Evolutionary conservation across 2,329 filamentous ascomycete species (phyloP), one percentile per base, ranked within the genome.

Genomic region (Xenoacremonium recifei): DNA sequence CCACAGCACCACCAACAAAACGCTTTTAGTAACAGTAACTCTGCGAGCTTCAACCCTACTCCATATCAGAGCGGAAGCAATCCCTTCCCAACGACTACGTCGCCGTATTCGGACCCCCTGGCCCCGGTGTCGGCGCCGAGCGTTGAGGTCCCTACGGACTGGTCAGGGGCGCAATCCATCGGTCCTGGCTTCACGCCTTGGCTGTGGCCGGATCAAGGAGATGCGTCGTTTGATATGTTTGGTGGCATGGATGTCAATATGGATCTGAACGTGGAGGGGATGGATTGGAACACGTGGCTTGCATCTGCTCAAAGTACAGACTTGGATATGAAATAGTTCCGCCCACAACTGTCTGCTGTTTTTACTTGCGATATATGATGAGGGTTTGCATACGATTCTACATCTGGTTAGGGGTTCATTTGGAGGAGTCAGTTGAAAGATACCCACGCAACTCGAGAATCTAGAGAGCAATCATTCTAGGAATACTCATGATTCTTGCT

Each of bases 241-340:
- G 46, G 37, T 4, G 49, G 55, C 5, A 18, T 58, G 4, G 47
- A 61, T 38, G 39, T 59, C 1, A 54, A 62, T 19, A 53, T 65
- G 45, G 58, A 66, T 7, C 44, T 64, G 5, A 60, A 63, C 4
- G 48, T 39, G 0, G 57, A 58, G 0, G 47, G n/a, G n/a, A n/a
- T 68, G 2, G 54, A 69, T 36, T 69, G 66, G 66, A 58, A 64
- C 21, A 50, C 50, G 10, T 69, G 66, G 65, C 39, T 69, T 3
- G 54, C 62, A 23, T 63, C 60, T 13, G 63, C 61, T 2, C 51
- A 51, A 11, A 54, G 45, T 1, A 58, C 64, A 52, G 62, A 67
- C n/a, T n/a, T 47, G 9, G 44, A 44, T 30, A 19, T 21, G 25
- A 30, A 21, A 4, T 6, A 21, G 33, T 19, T 39, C 6, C 23